These are phyloP conservation scores for Neospermospora avenae DNA, from an alignment of 2,329 filamentous ascomycete genomes.

Conservation along the genomic window DNA sequence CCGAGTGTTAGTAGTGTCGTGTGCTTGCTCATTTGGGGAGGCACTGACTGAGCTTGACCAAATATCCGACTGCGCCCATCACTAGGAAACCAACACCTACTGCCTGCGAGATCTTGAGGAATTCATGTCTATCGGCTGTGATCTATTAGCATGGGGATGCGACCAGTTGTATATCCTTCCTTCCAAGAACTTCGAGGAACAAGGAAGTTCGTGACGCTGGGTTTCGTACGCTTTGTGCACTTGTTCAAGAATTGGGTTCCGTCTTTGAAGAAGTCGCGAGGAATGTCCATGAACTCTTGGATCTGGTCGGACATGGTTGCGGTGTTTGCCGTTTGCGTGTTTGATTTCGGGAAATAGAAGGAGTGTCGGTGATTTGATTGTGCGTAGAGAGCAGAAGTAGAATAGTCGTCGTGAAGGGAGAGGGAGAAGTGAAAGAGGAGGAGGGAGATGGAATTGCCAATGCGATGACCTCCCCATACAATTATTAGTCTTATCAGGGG, in stretches of 20 bases:
- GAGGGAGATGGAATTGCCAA: not conserved
- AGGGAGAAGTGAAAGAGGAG: too few relatives aligned
- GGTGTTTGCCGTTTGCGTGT: constrained; percentile 3
- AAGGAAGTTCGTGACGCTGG: not conserved
- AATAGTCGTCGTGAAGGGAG: not conserved
- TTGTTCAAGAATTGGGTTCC: constrained; percentile 42
- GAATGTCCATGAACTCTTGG: constrained; percentile 54
- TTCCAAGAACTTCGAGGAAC: too few relatives aligned
- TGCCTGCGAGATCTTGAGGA: constrained; percentile 47
- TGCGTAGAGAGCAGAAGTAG: not conserved
- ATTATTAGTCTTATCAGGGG: not conserved
- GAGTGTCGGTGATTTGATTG: not conserved
- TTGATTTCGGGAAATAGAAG: not conserved
- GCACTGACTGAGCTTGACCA: constrained; percentile 47
- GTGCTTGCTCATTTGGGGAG: not conserved
- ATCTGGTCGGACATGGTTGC: constrained; percentile 51
- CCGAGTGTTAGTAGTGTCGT: constrained; percentile 1
- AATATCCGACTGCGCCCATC: constrained; percentile 51
- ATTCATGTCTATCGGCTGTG: constrained; percentile 39
- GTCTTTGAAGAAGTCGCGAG: constrained; percentile 45
- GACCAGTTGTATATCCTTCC: not conserved
- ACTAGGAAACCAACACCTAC: constrained; percentile 51
- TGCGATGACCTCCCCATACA: not conserved
- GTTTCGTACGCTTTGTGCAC: constrained; percentile 42
- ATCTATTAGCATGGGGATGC: constrained; percentile 15